Conservation (phyloP, 768 basidiomycete genomes). For the Piloderma croceum region DNA sequence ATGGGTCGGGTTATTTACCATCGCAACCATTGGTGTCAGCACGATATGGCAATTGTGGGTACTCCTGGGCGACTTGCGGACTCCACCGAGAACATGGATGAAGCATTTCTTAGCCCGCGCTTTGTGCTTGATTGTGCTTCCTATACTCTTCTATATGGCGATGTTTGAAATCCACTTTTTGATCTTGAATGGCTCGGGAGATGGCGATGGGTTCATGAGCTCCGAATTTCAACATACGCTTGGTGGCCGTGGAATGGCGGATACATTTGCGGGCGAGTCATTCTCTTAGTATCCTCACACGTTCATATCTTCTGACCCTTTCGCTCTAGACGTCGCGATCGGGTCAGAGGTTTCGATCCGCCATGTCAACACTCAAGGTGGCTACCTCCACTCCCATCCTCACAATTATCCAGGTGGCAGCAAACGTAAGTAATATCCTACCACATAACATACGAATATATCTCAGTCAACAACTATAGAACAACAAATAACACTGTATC, state of each 20-base stretch:
- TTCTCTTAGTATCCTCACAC: not conserved
- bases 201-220: slow-evolving; percentile 99
- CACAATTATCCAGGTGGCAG: slow-evolving; percentile 89
- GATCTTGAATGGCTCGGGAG: slow-evolving; percentile 83
- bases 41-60: slow-evolving; percentile 86
- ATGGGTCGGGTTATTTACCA: slow-evolving; percentile 98
- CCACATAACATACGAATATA: too few species aligned
- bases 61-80: slow-evolving; percentile 79
- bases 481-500: slow-evolving; percentile 98
- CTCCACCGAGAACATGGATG: slow-evolving; percentile 69
- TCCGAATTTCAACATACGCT: slow-evolving; percentile 97
- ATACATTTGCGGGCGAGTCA: slow-evolving; percentile 79
- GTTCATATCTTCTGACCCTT: not conserved
- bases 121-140: slow-evolving; percentile 82
- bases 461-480: too few species aligned
- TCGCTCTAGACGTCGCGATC: slow-evolving; percentile 71
- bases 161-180: slow-evolving; percentile 97
- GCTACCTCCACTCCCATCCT: slow-evolving; percentile 94
- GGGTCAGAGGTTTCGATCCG: slow-evolving; percentile 81
- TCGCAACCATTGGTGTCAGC: slow-evolving; percentile 85
- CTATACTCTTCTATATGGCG: slow-evolving; percentile 85
- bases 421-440: too few species aligned
- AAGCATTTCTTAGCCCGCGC: slow-evolving; percentile 87
- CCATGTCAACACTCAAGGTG: slow-evolving; percentile 95
- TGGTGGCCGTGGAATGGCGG: slow-evolving; percentile 81